Evolutionary conservation across 2,329 filamentous ascomycete genomes (phyloP), one percentile per base, ranked within the genome.

Genomic region (Corynespora cassiicola): DNA sequence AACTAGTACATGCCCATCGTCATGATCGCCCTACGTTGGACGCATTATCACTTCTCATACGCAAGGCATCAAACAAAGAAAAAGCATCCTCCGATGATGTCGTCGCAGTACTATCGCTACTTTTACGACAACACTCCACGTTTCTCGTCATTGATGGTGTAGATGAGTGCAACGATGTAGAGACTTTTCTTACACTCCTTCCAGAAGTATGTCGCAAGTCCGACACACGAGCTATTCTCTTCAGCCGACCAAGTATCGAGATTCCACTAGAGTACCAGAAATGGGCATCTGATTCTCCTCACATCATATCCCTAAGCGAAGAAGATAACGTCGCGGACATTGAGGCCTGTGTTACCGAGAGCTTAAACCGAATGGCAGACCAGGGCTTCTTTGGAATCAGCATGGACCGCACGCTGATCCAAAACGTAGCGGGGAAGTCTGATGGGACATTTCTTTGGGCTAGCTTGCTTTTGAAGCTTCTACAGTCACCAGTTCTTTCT

Each of bases 371-470:
- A 7, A 47, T 65, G 40, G 57, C 56, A 9, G 51, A 60, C 20
- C 52, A 61, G 41, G 61, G 61, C 5, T 64, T 48, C 36, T 64
- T 63, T 31, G 58, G 56, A 1, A 58, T 58, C 22, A 52, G 34
- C 2, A 54, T 63, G 51, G 53, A 63, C 27, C 52, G 51, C n/a
- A 36, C 36, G 2, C 33, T 56, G 3, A 54, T 63, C 18, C 17
- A 44, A 7, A 24, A 47, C 7, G 33, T 60, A 10, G 50, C 56
- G 8, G 31, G 36, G 11, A 33, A 32, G 26, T 45, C 56, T n/a
- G 45, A 56, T 17, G 60, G 61, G 6, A 39, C 51, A n/a, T 64
- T 65, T 32, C 41, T 64, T 6, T 64, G 60, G 61, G 56, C 56
- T 3, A 50, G 30, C 23, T 36, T 54, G 28, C 34, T 63, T 2